Evolutionary conservation across 148 eudicot species (phyloP), one percentile per base, ranked within the genome.

Genomic region (Arbutus unedo): DNA sequence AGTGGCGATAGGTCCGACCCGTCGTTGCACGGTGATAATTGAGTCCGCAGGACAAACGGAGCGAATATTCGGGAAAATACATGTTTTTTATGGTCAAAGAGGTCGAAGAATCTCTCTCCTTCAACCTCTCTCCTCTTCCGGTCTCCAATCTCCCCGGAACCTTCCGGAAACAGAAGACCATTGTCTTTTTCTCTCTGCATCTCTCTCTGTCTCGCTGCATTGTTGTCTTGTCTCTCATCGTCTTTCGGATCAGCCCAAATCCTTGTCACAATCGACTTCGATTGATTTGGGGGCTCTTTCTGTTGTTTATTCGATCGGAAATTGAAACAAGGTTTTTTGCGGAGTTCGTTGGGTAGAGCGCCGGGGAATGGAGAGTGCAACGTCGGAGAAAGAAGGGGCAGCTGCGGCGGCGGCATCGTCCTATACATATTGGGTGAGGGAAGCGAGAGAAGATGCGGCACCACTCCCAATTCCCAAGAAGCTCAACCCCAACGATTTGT

Each of bases 391-490:
- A 13, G 86, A 82, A 13, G 45, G 87, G n/a, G 87, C 83, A 55
- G 84, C 82, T 79, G 83, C 83, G 54, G 74, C 81, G 44, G 72
- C 78, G 25, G 85, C 84, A 23, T 82, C 94, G 25, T 92, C 95
- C 0, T 96, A 96, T 83, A 96, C 91, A 8, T 96, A 96, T 73
- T 96, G 98, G 98, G 98, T 96, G 1, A 74, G 98, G 41, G 86
- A 88, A 72, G 78, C 70, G 19, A 90, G 88, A 57, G 83, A 88
- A 5, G 97, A 94, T 2, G 97, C 98, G 3, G 98, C 98, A 2
- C 98, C 98, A 1, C 78, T 91, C 62, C 98, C 98, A 2, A 82
- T 87, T 16, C 98, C 98, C 4, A 89, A 88, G 85, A 96, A 94
- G 89, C 92, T 96, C 75, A 83, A 88, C 5, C 48, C 91, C 43